Evolutionary conservation across 1,284 basidiomycete species (phyloP).

Genomic region (Bondarzewia mesenterica): DNA sequence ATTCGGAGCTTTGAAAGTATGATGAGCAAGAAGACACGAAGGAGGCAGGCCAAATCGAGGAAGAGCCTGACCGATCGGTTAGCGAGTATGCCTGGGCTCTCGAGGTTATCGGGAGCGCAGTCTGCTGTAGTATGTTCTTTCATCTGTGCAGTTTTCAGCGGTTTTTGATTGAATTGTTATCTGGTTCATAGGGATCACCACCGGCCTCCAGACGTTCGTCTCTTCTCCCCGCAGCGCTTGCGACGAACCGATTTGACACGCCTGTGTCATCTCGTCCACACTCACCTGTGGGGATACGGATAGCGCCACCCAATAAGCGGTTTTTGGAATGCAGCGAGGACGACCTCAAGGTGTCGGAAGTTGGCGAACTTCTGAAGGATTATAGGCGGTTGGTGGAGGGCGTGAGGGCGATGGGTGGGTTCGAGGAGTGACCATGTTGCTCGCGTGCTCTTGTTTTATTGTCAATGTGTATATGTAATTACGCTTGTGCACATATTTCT

Average conservation of each 20-base stretch:
- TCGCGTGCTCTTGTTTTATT: no score
- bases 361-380: constrained; percentile 65
- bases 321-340: constrained; percentile 65
- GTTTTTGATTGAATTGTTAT: background rate
- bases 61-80: constrained; percentile 71
- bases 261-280: constrained; percentile 38
- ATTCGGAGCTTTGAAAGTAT: constrained; percentile 80
- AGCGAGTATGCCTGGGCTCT: constrained; percentile 59
- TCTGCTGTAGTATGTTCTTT: constrained; percentile 1
- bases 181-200: constrained; percentile 30
- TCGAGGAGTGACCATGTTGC: constrained; percentile 23
- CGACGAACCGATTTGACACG: constrained; percentile 27
- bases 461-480: no score
- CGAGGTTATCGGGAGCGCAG: constrained; percentile 28
- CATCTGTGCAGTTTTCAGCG: background rate
- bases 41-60: constrained; percentile 25
- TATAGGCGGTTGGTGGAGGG: constrained; percentile 58
- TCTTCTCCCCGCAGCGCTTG: constrained; percentile 26
- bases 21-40: constrained; percentile 39
- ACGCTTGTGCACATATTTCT: no score
- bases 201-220: constrained; percentile 39
- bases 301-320: constrained; percentile 51
- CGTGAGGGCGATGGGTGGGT: constrained; percentile 31
- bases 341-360: constrained; percentile 69
- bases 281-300: constrained; percentile 29